These are phyloP conservation scores for Blastobotrys aristatus DNA, from an alignment of 1,139 yeast genomes.

Conservation along the genomic window DNA sequence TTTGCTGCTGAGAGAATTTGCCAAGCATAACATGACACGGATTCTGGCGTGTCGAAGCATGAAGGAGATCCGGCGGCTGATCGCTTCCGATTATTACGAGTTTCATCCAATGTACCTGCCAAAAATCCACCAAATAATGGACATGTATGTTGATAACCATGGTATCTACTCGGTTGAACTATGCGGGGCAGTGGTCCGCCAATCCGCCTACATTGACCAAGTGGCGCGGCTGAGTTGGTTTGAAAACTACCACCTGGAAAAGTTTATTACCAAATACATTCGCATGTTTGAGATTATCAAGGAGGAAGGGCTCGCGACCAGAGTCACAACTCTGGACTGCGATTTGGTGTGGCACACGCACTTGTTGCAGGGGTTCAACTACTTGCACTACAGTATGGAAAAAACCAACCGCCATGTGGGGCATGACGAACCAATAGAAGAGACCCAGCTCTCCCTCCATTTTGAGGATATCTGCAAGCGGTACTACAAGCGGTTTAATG, in stretches of 20 bases:
- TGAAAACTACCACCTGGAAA: constrained; percentile 23
- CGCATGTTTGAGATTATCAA: constrained; percentile 31
- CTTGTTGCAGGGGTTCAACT: constrained; percentile 32
- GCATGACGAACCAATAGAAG: constrained; percentile 35
- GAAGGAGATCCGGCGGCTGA: not conserved
- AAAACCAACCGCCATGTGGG: constrained; percentile 26
- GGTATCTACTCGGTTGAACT: constrained; percentile 28
- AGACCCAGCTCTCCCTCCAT: constrained; percentile 23
- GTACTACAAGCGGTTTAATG: constrained; percentile 25
- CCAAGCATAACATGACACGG: not conserved
- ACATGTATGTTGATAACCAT: constrained; percentile 1
- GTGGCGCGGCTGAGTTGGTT: constrained; percentile 35
- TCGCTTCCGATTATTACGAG: not conserved
- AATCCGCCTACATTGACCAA: constrained; percentile 35
- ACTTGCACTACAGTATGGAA: constrained; percentile 28
- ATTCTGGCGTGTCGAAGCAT: not conserved
- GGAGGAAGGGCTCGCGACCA: constrained; percentile 16
- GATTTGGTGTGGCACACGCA: constrained; percentile 43
- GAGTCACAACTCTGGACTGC: constrained; percentile 40
- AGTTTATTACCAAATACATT: constrained; percentile 30
- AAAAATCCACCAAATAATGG: not conserved
- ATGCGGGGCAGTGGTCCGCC: constrained; percentile 37
- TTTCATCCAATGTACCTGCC: not conserved
- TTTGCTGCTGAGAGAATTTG: not conserved
- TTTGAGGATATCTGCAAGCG: constrained; percentile 28